Evolutionary conservation across 2,329 filamentous ascomycete species (phyloP).

Genomic region (Colletotrichum sp.): DNA sequence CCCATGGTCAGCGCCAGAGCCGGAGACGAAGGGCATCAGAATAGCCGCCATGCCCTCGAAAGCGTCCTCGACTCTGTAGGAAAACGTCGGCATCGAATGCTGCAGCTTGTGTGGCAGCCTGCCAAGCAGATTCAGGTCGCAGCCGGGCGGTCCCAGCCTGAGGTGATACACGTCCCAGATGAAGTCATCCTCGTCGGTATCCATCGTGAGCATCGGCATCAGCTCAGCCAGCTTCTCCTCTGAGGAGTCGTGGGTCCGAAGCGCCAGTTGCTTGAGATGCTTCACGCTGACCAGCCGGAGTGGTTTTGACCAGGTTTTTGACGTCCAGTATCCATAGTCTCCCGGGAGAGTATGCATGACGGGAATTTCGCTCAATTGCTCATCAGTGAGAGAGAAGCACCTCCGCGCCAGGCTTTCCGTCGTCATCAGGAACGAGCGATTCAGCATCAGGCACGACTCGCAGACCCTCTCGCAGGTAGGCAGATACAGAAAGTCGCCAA

Average conservation of each 20-base stretch:
- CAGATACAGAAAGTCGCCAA: conserved; percentile 31
- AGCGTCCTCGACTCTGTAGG: conserved; percentile 18
- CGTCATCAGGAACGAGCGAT: conserved; percentile 29
- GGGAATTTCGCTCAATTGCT: conserved; percentile 20
- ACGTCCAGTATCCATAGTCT: conserved; percentile 22
- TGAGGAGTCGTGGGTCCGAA: conserved; percentile 28
- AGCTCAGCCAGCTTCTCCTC: background rate
- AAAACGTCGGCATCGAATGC: background rate
- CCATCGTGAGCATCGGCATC: background rate
- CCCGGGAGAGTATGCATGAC: conserved; percentile 28
- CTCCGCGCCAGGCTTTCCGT: conserved; percentile 22
- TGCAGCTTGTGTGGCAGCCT: background rate
- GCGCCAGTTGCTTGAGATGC: conserved; percentile 29
- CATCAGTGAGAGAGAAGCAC: conserved; percentile 27
- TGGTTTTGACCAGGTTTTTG: conserved; percentile 7
- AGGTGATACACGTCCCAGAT: conserved; percentile 25
- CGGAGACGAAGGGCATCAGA: conserved; percentile 28
- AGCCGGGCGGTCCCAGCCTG: conserved; percentile 25
- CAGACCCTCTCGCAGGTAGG: conserved; percentile 36
- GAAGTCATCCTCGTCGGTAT: background rate
- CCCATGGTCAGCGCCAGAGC: conserved; percentile 21
- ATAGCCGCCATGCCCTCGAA: conserved; percentile 29
- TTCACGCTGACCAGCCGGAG: conserved; percentile 31
- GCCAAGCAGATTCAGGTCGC: conserved; percentile 22
- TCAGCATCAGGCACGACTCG: conserved; percentile 29